Evolutionary conservation across 2,329 filamentous ascomycete species (phyloP), one percentile per base, ranked within the genome.

Genomic region (Paecilomyces niveus): DNA sequence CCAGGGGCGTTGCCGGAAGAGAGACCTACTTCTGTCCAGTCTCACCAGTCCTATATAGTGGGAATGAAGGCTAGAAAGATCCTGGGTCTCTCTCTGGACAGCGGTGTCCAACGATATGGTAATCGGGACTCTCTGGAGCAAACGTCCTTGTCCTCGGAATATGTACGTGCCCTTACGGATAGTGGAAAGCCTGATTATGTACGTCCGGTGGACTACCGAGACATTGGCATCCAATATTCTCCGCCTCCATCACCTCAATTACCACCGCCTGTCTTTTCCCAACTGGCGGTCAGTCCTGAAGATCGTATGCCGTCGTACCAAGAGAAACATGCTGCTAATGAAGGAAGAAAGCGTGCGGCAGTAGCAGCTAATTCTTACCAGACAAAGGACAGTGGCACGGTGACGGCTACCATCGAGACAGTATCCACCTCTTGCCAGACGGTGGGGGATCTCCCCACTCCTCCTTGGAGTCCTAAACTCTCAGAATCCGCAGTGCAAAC

Each of bases 221-320:
- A 95, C 68, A 83, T 82, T n/a, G 89, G 87, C 3, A 81, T 90
- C 32, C 92, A 97, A 71, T 94, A 84, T 68, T 94, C 91, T 33
- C 92, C 91, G 53, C 90, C 90, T 1, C 82, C 88, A 2, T 95
- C 91, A 1, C 90, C 90, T 0, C 66, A 65, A 33, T 57, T 68
- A 51, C 54, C 63, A 45, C 60, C 64, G 26, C 64, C 52, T 18
- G 62, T 65, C 53, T 57, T n/a, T 52, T 57, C 54, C 54, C 59
- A 57, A 73, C 72, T 21, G 79, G 31, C 45, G 52, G 24, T 54
- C 57, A 58, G 49, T 33, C 49, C 55, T 56, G 22, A 58, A 24
- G 31, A 21, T 33, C 13, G 3, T 32, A 54, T 21, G 53, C 55
- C 11, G 29, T 60, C 22, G 2, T 18, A 21, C 32, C 31, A 52